Evolutionary conservation across 495 filamentous ascomycete genomes (phyloP), one percentile per base, ranked within the genome.

Genomic region (Daldinia loculata): DNA sequence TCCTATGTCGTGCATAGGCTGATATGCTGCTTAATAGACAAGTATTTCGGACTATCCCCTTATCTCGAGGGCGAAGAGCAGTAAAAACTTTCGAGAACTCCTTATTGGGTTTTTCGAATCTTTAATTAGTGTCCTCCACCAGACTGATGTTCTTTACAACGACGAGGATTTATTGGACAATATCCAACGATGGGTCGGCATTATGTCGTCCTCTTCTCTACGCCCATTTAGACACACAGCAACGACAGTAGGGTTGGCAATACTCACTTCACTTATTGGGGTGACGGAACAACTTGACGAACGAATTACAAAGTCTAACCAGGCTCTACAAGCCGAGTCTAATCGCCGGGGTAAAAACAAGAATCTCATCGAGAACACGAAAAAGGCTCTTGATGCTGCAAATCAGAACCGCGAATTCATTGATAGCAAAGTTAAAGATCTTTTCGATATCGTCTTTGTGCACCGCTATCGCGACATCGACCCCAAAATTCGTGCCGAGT

Each of bases 391-490:
- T 22, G 83, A 90, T 22, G 87, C 93, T 36, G 87, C 87, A 17
- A 88, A 91, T 59, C 75, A 87, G 60, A 90, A 88, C 67, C 84
- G 89, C 17, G 84, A 90, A 32, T 80, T 83, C 2, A 82, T 93
- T 53, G 87, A 94, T 69, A 84, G 82, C 1, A 85, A 88, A 58
- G 87, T 97, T 51, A 89, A 89, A 65, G 91, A 95, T 72, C 89
- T 92, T 59, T 94, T 98, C 69, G 91, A 97, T 62, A 90, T 92
- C 14, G 89, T 98, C 29, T 99, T 95, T 71, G 89, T 97, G 30
- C 94, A 98, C 78, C 91, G 95, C 27, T 98, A 98, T 77, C 92
- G 95, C 36, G 95, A 99, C 70, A 87, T 98, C 22, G 95, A 99
- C 78, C 86, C 92, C 1, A 91, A 84, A 66, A 97, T 99, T 58